Evolutionary conservation across 164 flowering plant species (phyloP), one percentile per base, ranked within the genome.

Genomic region (Hamamelis virginiana): DNA sequence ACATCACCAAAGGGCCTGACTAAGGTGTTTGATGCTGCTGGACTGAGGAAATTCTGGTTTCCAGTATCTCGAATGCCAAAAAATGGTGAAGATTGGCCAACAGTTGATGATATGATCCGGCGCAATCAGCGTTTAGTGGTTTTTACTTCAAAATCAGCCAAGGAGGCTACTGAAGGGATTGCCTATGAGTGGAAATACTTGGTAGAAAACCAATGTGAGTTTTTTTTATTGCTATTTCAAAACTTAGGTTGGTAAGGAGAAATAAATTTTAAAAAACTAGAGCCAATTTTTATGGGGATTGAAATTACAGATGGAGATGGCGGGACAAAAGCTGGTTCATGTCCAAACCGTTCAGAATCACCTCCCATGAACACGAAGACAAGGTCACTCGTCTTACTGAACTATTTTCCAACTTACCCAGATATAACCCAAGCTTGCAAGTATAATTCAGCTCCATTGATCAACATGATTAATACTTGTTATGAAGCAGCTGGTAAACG

Each of bases 121-220:
- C 72, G 81, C 64, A 95, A 92, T 67, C 97, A 91, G 68, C 88
- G 99, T 4, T 66, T 95, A 46, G 76, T 95, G 57, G 99, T 95
- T 61, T 92, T 95, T 77, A 89, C 97, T 62, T 92, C 97, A 47
- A 90, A 87, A 60, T 69, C 87, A 45, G 23, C 84, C 3, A 92
- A 95, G 80, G 93, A 95, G 64, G 84, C 92, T n/a, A 74, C 91
- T n/a, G 99, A 95, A 76, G 98, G 90, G 43, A 92, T 95, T 64
- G 97, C 97, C 0, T 87, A 86, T 76, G 77, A 89, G 61, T 95
- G 99, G 99, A 84, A 66, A 63, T 90, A 91, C 70, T 44, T 89
- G n/a, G 96, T 88, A 11, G 99, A 95, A 76, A 96, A 88, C 71
- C 95, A 96, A 75, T 96, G 99, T 96, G 70, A 92, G 92, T 72